These are phyloP conservation scores for Gossypium laxum DNA, from an alignment of 441 rosid species.

Conservation along the genomic window DNA sequence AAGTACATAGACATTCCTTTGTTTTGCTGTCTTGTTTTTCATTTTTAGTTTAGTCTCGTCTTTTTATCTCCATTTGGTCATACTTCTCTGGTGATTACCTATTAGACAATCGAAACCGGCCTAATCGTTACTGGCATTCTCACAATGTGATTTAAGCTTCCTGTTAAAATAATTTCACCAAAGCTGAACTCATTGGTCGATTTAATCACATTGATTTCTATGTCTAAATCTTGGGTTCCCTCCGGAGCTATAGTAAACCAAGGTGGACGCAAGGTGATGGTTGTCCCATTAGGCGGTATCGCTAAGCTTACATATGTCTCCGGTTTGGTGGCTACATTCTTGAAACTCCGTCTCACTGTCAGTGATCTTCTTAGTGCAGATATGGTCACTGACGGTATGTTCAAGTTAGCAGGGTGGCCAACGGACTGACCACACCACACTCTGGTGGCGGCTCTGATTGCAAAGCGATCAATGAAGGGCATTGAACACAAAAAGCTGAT, in stretches of 20 bases:
- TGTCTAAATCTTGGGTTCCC: constrained; percentile 41
- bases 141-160: constrained; percentile 56
- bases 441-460: constrained; percentile 31
- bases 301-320: constrained; percentile 50
- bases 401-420: constrained; percentile 54
- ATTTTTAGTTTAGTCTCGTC: background rate
- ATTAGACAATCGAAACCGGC: constrained; percentile 26
- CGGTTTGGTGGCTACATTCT: constrained; percentile 39
- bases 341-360: constrained; percentile 43
- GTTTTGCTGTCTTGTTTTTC: background rate
- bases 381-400: constrained; percentile 68
- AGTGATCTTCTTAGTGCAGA: constrained; percentile 37
- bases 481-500: constrained; percentile 37
- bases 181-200: constrained; percentile 42
- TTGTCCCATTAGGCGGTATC: constrained; percentile 56
- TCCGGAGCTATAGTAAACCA: constrained; percentile 50
- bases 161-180: constrained; percentile 63
- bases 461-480: constrained; percentile 33
- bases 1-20: background rate
- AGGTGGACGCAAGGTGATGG: constrained; percentile 42
- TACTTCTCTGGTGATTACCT: background rate
- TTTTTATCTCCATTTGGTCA: background rate
- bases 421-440: constrained; percentile 34
- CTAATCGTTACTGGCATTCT: constrained; percentile 54
- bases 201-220: constrained; percentile 36